Evolutionary conservation across 108 stramenopile species (phyloP).

Genomic region (Nitzschia putrida): DNA sequence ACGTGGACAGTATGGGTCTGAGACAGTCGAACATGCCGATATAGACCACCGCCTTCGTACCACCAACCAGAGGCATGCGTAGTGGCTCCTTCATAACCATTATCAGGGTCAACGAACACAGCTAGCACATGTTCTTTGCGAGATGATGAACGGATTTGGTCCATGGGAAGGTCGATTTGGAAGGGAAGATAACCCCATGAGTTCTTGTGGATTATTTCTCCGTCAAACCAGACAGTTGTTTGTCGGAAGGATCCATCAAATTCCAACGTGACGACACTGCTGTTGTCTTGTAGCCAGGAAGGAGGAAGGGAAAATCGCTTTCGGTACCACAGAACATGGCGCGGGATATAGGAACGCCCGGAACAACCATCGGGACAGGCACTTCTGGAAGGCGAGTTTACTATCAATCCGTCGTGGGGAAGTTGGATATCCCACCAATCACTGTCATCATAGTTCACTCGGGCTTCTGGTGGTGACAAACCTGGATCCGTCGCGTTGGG

Average conservation of each 20-base stretch:
- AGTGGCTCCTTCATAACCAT: conserved; percentile 35
- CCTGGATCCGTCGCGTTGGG: conserved; percentile 36
- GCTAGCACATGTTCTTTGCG: conserved; percentile 16
- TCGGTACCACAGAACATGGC: conserved; percentile 47
- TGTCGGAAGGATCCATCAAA: conserved; percentile 48
- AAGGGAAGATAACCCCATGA: conserved; percentile 44
- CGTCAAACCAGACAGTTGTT: conserved; percentile 43
- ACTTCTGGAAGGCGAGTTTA: conserved; percentile 9
- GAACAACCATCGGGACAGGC: conserved; percentile 49
- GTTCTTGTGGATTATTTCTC: conserved; percentile 16
- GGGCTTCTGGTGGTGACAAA: conserved; percentile 22
- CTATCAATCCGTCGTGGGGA: conserved; percentile 44
- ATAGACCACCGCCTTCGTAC: conserved; percentile 54
- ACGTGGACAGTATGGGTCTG: conserved; percentile 14
- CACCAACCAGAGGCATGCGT: conserved; percentile 42
- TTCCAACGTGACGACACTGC: conserved; percentile 24
- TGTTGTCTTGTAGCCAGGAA: background rate
- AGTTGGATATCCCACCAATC: conserved; percentile 30
- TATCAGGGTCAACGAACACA: conserved; percentile 50
- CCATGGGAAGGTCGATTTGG: conserved; percentile 14
- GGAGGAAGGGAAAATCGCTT: conserved; percentile 32
- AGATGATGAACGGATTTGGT: background rate
- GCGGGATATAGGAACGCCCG: conserved; percentile 37
- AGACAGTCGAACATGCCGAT: conserved; percentile 36
- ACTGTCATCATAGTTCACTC: conserved; percentile 21